These are phyloP conservation scores for Aspergillus quadrilineatus DNA, from an alignment of 2,329 filamentous ascomycete genomes.

Conservation along the genomic window DNA sequence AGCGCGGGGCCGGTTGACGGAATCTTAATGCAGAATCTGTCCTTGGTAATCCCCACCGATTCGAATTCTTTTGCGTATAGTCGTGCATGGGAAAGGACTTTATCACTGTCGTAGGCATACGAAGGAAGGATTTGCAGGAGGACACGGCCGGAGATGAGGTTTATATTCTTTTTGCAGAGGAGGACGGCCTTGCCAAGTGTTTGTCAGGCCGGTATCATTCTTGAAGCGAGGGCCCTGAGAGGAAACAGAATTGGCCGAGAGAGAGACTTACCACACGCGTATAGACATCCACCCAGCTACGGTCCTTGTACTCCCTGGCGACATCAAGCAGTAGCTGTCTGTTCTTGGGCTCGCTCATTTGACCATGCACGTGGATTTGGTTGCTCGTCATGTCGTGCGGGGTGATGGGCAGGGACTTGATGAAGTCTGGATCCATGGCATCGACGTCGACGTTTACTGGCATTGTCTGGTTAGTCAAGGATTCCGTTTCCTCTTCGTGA, in stretches of 20 bases:
- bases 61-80: conserved; percentile 50
- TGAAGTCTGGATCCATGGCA: not conserved
- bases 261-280: not conserved
- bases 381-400: not conserved
- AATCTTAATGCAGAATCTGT: conserved; percentile 54
- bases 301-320: not conserved
- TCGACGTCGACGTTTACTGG: conserved; percentile 2
- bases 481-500: too few relatives aligned
- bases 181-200: not conserved
- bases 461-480: too few relatives aligned
- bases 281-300: not conserved
- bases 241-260: not conserved
- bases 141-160: conserved; percentile 49
- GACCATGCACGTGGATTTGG: not conserved
- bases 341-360: not conserved
- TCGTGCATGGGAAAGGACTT: conserved; percentile 48
- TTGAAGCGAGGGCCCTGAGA: not conserved
- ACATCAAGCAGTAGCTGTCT: not conserved
- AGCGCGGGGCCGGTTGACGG: conserved; percentile 51
- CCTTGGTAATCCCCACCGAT: conserved; percentile 44
- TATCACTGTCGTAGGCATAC: conserved; percentile 47
- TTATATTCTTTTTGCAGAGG: conserved; percentile 35
- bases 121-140: conserved; percentile 51
- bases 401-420: not conserved
- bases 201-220: not conserved